Evolutionary conservation across 345 rosid genomes (phyloP).

Genomic region (Hypericum androsaemum): DNA sequence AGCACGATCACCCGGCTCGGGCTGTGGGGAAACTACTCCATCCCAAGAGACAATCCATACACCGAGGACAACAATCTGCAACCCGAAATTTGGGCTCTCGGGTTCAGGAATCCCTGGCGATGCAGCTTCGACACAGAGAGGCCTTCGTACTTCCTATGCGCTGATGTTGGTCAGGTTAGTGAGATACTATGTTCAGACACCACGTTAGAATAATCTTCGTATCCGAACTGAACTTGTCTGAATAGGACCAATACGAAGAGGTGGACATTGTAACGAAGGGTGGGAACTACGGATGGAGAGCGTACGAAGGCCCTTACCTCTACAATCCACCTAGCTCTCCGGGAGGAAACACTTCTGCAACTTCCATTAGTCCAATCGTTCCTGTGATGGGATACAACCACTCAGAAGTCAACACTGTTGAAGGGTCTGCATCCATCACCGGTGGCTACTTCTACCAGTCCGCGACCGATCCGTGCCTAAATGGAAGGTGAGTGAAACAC

Average conservation of each 20-base stretch:
- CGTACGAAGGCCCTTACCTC: background rate
- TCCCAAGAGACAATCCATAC: conserved; percentile 60
- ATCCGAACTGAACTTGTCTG: background rate
- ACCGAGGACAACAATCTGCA: conserved; percentile 36
- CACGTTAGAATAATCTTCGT: background rate
- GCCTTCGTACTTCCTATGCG: background rate
- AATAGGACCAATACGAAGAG: conserved; percentile 1
- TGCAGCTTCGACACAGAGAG: conserved; percentile 59
- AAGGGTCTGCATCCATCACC: conserved; percentile 2
- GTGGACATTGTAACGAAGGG: conserved; percentile 1
- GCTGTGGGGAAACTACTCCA: conserved; percentile 61
- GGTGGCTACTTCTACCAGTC: conserved; percentile 6
- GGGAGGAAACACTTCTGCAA: background rate
- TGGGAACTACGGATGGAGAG: conserved; percentile 3
- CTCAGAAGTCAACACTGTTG: background rate
- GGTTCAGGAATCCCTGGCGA: conserved; percentile 58
- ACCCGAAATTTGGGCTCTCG: conserved; percentile 57
- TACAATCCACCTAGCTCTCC: background rate
- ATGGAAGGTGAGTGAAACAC: background rate
- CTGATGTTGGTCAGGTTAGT: background rate
- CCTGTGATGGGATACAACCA: conserved; percentile 6
- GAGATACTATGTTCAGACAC: background rate
- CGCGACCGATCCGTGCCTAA: background rate
- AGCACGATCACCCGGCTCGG: conserved; percentile 21
- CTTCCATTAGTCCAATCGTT: background rate